Evolutionary conservation across 129 eudicot species (phyloP).

Genomic region (Flaveria sonorensis): DNA sequence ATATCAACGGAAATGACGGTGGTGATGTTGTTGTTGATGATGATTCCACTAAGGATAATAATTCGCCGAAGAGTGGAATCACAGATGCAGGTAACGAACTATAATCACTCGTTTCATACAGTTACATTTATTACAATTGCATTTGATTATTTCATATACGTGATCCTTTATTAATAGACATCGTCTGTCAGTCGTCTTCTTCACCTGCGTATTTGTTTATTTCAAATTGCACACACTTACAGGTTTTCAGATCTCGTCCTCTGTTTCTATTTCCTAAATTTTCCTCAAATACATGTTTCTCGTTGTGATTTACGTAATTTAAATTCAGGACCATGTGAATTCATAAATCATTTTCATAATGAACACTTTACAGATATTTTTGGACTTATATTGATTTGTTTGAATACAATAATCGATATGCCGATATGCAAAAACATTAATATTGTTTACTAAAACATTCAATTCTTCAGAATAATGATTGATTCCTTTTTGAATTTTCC

Average conservation of each 20-base stretch:
- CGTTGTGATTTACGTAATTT: constrained; percentile 2
- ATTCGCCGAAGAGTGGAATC: constrained; percentile 63
- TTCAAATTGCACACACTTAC: constrained; percentile 24
- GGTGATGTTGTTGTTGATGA: constrained; percentile 50
- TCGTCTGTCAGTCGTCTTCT: too few species aligned
- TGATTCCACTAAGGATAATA: constrained; percentile 42
- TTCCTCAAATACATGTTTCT: constrained; percentile 25
- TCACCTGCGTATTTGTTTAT: constrained; percentile 8
- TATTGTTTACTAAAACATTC: constrained; percentile 6
- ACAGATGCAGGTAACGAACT: constrained; percentile 66
- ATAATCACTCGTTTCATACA: constrained; percentile 19
- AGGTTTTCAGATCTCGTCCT: constrained; percentile 21
- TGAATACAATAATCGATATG: constrained; percentile 8
- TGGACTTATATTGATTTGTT: constrained; percentile 17
- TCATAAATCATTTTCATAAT: constrained; percentile 7
- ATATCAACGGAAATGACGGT: constrained; percentile 30
- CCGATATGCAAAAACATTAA: constrained; percentile 10
- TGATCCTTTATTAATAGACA: constrained; percentile 1
- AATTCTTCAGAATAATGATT: not conserved
- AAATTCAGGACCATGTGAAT: constrained; percentile 20
- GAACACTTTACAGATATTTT: constrained; percentile 31
- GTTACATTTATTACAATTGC: not conserved
- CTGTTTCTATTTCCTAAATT: not conserved
- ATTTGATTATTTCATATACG: constrained; percentile 7
- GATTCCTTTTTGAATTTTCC: not conserved